phyloP scores from a whole-genome alignment of 2,329 filamentous ascomycete genomes.

The Rhytidhysteron rufulum region DNA sequence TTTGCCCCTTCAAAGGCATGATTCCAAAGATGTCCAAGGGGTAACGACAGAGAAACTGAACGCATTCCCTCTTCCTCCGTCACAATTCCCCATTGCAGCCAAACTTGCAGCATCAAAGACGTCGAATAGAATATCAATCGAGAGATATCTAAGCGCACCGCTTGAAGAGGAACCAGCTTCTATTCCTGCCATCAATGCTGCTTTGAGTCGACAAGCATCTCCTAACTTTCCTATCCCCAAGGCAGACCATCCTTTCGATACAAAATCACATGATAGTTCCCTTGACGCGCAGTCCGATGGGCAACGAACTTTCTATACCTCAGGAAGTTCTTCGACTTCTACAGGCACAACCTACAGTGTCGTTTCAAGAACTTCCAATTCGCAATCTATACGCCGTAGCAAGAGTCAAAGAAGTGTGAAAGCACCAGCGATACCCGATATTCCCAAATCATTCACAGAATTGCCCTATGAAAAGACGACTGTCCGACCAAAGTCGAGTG shows the following conservation, averaged over 20 bases:
- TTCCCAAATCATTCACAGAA: constrained; percentile 10
- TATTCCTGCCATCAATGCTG: constrained; percentile 20
- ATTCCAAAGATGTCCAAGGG: constrained; percentile 8
- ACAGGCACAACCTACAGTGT: constrained; percentile 19
- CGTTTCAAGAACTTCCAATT: constrained; percentile 7
- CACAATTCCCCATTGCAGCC: not conserved
- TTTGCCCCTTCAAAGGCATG: constrained; percentile 8
- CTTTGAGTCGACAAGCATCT: constrained; percentile 14
- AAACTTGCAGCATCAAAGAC: constrained; percentile 9
- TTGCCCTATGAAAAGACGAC: constrained; percentile 8
- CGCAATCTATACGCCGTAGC: not conserved
- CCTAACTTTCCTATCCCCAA: not conserved
- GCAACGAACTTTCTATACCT: constrained; percentile 19
- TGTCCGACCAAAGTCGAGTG: constrained; percentile 11
- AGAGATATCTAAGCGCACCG: constrained; percentile 22
- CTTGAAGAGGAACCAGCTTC: constrained; percentile 23
- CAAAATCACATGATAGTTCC: constrained; percentile 12
- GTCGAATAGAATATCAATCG: constrained; percentile 20
- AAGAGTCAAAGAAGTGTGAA: constrained; percentile 9
- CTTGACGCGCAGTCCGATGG: constrained; percentile 20
- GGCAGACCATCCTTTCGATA: constrained; percentile 8
- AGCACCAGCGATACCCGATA: constrained; percentile 6
- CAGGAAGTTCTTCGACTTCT: constrained; percentile 16
- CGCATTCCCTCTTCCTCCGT: not conserved
- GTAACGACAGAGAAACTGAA: not conserved